Conservation (phyloP, 1,284 basidiomycete species). For the Ustilago xerochloae region DNA sequence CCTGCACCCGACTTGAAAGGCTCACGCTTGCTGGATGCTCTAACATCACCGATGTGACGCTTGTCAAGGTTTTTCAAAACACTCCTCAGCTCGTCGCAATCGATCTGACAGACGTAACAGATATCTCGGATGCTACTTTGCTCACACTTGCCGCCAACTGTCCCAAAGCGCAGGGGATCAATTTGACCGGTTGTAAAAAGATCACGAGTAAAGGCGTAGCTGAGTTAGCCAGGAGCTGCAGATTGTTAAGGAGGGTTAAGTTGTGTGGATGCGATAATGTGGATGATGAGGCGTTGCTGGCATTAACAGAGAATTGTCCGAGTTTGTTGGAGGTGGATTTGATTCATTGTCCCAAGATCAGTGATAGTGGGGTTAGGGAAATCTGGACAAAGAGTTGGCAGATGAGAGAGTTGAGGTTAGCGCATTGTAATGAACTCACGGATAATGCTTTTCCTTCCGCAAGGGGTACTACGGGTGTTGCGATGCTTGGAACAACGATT, state of each 20-base stretch:
- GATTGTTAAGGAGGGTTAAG: conserved; percentile 76
- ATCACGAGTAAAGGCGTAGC: conserved; percentile 85
- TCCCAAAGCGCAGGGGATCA: conserved; percentile 87
- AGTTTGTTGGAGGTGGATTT: conserved; percentile 94
- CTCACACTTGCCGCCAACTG: conserved; percentile 71
- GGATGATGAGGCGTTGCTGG: conserved; percentile 54
- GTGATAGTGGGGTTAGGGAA: conserved; percentile 81
- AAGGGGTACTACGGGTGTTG: conserved; percentile 30
- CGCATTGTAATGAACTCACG: conserved; percentile 81
- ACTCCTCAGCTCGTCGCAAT: conserved; percentile 85
- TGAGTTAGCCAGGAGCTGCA: conserved; percentile 81
- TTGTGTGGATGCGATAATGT: conserved; percentile 59
- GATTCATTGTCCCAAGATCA: conserved; percentile 82
- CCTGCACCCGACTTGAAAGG: conserved; percentile 87
- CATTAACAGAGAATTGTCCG: conserved; percentile 74
- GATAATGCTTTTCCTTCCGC: conserved; percentile 85
- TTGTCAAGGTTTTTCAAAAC: conserved; percentile 77
- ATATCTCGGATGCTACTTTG: conserved; percentile 63
- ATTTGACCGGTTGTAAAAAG: conserved; percentile 83
- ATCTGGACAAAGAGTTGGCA: conserved; percentile 83
- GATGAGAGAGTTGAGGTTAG: conserved; percentile 90
- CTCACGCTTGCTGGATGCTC: conserved; percentile 89
- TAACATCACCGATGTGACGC: conserved; percentile 76
- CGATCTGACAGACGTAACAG: conserved; percentile 76
- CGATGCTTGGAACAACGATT: conserved; percentile 43